These are phyloP conservation scores for Aspergillus biplanus DNA, from an alignment of 495 filamentous ascomycete species.

Conservation along the genomic window DNA sequence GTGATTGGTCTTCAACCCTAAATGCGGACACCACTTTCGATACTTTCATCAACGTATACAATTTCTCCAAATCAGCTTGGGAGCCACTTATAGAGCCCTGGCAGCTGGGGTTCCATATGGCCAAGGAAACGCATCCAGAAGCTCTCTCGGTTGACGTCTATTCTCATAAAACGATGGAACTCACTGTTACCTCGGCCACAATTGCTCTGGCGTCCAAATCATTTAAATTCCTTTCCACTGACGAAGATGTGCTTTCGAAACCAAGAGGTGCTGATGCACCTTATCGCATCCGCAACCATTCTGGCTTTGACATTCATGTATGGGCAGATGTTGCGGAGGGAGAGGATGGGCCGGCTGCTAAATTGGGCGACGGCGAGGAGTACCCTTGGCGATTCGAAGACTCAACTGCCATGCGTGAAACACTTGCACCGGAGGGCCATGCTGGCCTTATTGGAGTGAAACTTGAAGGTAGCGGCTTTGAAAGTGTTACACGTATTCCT, in stretches of 20 bases:
- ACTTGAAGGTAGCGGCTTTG: constrained; percentile 92
- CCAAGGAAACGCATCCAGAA: constrained; percentile 75
- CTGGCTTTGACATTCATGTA: constrained; percentile 85
- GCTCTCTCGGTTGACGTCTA: constrained; percentile 80
- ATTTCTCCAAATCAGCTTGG: constrained; percentile 98
- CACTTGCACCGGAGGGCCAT: constrained; percentile 78
- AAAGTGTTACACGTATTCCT: constrained; percentile 82
- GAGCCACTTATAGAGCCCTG: constrained; percentile 96
- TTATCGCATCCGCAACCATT: constrained; percentile 92
- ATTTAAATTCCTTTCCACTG: constrained; percentile 82
- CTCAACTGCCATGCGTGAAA: constrained; percentile 91
- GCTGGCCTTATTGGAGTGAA: constrained; percentile 76
- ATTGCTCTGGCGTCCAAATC: constrained; percentile 94
- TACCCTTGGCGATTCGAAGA: constrained; percentile 96
- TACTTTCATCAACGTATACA: constrained; percentile 94
- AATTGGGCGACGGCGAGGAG: constrained; percentile 86
- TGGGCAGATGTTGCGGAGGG: constrained; percentile 73
- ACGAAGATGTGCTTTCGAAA: constrained; percentile 93
- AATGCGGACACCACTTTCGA: constrained; percentile 87
- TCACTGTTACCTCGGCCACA: constrained; percentile 90
- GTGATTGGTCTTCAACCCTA: constrained; percentile 88
- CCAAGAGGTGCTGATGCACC: constrained; percentile 90
- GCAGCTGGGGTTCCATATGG: constrained; percentile 89
- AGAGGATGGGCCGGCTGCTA: constrained; percentile 69
- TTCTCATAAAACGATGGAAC: constrained; percentile 85